These are phyloP conservation scores for Microdochium nivale DNA, from an alignment of 2,329 filamentous ascomycete species.

Conservation along the genomic window DNA sequence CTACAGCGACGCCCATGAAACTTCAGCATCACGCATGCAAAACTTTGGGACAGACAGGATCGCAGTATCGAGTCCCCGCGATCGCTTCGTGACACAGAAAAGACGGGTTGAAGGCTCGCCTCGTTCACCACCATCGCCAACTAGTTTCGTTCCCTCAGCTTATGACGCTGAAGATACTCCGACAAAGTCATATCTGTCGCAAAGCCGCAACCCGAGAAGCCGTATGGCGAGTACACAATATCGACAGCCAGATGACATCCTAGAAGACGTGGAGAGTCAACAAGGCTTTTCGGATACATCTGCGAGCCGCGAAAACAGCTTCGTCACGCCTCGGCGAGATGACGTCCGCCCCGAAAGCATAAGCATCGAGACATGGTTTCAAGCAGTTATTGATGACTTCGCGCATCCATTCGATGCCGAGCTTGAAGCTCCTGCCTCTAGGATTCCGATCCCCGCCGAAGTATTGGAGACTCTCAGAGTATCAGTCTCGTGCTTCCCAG, in stretches of 20 bases:
- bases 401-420: conserved; percentile 12
- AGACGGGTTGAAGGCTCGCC: not conserved
- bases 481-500: conserved; percentile 47
- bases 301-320: conserved; percentile 5
- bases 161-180: not conserved
- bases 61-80: not conserved
- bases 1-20: not conserved
- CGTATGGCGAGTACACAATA: not conserved
- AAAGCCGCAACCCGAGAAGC: not conserved
- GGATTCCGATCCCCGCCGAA: conserved; percentile 42
- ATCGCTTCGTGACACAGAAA: not conserved
- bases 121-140: conserved; percentile 2
- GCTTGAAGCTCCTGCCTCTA: conserved; percentile 17
- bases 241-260: not conserved
- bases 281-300: not conserved
- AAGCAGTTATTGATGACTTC: conserved; percentile 14
- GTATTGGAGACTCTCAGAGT: conserved; percentile 45
- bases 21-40: not conserved
- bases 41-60: not conserved
- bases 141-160: not conserved
- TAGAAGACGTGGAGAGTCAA: not conserved
- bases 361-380: conserved; percentile 15
- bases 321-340: conserved; percentile 5
- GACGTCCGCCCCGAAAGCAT: not conserved
- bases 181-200: not conserved